Evolutionary conservation across 2,329 filamentous ascomycete genomes (phyloP).

Genomic region (Neonectria coccinea): DNA sequence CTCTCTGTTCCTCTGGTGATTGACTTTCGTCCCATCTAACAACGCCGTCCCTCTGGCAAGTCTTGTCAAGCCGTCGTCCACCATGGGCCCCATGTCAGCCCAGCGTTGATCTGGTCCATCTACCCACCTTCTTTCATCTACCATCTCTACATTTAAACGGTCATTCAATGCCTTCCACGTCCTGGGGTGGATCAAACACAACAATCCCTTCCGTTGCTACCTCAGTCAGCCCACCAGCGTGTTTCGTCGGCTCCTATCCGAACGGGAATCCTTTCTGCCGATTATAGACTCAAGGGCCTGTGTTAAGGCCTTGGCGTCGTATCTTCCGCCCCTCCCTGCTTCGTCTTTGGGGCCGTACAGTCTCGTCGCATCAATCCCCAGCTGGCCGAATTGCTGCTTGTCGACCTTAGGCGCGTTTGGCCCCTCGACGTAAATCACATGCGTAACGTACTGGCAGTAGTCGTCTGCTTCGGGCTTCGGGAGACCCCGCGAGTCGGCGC

Average conservation of each 20-base stretch:
- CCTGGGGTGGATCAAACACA: not conserved
- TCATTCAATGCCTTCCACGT: not conserved
- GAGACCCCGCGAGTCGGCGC: slow-evolving; percentile 72
- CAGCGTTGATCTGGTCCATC: not conserved
- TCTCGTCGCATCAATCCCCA: slow-evolving; percentile 82
- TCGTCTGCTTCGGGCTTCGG: slow-evolving; percentile 55
- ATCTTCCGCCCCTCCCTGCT: slow-evolving; percentile 63
- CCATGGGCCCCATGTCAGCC: not conserved
- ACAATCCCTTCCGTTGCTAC: not conserved
- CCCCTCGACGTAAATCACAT: slow-evolving; percentile 83
- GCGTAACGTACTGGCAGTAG: slow-evolving; percentile 80
- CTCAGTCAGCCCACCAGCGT: slow-evolving; percentile 52
- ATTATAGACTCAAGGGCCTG: slow-evolving; percentile 84
- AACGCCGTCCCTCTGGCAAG: not conserved
- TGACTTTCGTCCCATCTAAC: not conserved
- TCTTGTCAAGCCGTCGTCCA: not conserved
- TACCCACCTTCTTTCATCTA: not conserved
- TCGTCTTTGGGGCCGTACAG: slow-evolving; percentile 76
- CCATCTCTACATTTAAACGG: not conserved
- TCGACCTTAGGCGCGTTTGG: slow-evolving; percentile 78
- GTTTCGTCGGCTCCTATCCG: slow-evolving; percentile 58
- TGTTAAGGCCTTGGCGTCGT: slow-evolving; percentile 80
- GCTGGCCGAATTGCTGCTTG: slow-evolving; percentile 66
- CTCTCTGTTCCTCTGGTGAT: not conserved
- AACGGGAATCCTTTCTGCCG: slow-evolving; percentile 62